A percentile compares a stretch with the other conserved stretches of the same genome.
Evolutionary conservation across 106 monocot species (phyloP).

Genomic region (Dendrobium nobile): DNA sequence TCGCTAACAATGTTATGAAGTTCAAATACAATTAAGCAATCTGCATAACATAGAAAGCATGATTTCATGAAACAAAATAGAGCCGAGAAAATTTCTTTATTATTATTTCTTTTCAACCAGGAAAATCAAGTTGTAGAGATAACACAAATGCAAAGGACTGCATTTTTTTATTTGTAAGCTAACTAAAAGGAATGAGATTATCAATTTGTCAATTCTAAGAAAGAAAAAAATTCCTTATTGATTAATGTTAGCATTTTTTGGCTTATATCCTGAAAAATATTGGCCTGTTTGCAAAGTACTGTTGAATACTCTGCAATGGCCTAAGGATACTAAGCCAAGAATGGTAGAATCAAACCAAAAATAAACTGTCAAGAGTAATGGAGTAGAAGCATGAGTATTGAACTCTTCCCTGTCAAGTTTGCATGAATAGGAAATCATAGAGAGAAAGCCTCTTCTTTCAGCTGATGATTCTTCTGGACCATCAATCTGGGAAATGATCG

Average conservation of each 20-base stretch:
- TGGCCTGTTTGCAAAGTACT: too few relatives aligned
- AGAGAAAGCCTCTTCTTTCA: slow-evolving; percentile 20
- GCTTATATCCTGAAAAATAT: not conserved
- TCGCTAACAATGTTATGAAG: too few relatives aligned
- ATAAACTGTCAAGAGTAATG: not conserved
- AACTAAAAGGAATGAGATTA: not conserved
- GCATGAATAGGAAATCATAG: slow-evolving; percentile 7
- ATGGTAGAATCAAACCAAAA: not conserved
- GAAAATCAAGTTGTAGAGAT: not conserved
- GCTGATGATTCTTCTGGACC: slow-evolving; percentile 14
- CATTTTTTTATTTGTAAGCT: not conserved
- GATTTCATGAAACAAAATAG: not conserved
- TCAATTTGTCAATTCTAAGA: not conserved
- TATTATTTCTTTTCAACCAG: too few relatives aligned
- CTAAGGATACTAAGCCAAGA: not conserved
- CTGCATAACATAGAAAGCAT: too few relatives aligned
- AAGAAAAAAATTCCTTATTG: not conserved
- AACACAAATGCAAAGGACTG: not conserved
- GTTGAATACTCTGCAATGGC: not conserved
- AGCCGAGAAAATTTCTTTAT: not conserved
- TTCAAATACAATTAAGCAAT: too few relatives aligned
- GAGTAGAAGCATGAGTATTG: not conserved
- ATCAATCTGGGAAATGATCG: slow-evolving; percentile 13
- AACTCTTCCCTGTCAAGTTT: not conserved
- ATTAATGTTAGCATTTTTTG: not conserved